A percentile compares a stretch with the other conserved stretches of the same genome.
Conservation (phyloP, 2,329 filamentous ascomycete species). For the Cladosporium sp. region DNA sequence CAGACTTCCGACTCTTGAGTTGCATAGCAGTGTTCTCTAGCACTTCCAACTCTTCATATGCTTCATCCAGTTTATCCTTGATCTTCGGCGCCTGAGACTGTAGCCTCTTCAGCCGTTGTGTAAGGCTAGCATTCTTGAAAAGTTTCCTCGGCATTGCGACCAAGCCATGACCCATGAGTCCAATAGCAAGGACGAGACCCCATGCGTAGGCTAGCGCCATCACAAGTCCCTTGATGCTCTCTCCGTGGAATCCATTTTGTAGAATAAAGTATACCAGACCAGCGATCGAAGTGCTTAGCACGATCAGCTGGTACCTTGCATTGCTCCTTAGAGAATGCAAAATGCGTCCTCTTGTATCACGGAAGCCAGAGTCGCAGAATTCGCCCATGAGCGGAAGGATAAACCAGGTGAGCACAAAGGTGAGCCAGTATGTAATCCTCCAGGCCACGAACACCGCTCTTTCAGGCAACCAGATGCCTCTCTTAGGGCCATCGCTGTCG, state of each 20-base stretch:
- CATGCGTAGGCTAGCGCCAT: conserved; percentile 96
- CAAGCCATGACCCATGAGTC: conserved; percentile 94
- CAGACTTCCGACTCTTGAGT: conserved; percentile 74
- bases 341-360: conserved; percentile 75
- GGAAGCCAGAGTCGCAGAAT: conserved; percentile 90
- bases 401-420: conserved; percentile 92
- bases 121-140: conserved; percentile 74
- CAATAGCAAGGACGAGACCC: conserved; percentile 87
- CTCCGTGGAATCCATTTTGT: conserved; percentile 67
- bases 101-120: conserved; percentile 66
- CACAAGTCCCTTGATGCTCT: conserved; percentile 73
- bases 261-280: conserved; percentile 81
- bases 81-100: conserved; percentile 75
- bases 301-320: conserved; percentile 79
- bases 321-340: conserved; percentile 83
- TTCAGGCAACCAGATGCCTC: conserved; percentile 83
- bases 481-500: conserved; percentile 42
- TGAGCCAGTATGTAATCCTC: conserved; percentile 96
- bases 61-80: conserved; percentile 84
- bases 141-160: conserved; percentile 83
- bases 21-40: conserved; percentile 77
- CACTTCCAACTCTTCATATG: conserved; percentile 72
- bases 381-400: conserved; percentile 91
- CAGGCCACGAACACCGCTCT: conserved; percentile 78
- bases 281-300: conserved; percentile 64